Evolutionary conservation across 495 filamentous ascomycete species (phyloP).

Genomic region (Penicillium chermesinum): DNA sequence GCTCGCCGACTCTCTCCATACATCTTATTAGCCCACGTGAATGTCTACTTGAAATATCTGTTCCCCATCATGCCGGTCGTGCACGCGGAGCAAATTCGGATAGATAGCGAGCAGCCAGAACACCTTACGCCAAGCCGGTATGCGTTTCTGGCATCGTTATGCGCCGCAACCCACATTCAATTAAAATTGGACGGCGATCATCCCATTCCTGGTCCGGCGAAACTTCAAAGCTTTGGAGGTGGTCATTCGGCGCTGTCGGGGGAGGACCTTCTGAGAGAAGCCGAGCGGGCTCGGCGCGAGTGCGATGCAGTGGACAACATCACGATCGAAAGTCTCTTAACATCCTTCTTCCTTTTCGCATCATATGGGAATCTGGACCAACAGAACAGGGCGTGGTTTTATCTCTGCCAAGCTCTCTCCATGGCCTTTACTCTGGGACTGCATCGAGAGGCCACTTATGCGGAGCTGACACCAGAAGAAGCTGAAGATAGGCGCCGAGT

Average conservation of each 20-base stretch:
- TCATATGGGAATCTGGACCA: conserved; percentile 63
- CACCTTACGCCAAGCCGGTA: conserved; percentile 62
- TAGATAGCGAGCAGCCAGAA: conserved; percentile 57
- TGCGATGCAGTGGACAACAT: conserved; percentile 63
- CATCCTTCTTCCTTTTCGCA: conserved; percentile 76
- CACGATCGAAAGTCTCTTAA: conserved; percentile 61
- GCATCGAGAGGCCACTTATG: conserved; percentile 52
- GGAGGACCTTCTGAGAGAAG: conserved; percentile 63
- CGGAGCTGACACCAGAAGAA: conserved; percentile 39
- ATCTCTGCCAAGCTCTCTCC: conserved; percentile 57
- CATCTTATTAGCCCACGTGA: conserved; percentile 39
- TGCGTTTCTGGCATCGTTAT: conserved; percentile 72
- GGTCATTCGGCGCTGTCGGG: conserved; percentile 39
- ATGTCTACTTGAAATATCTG: conserved; percentile 53
- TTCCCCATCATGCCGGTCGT: conserved; percentile 82
- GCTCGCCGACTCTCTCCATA: conserved; percentile 30
- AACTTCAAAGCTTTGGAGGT: conserved; percentile 48
- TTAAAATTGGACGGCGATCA: conserved; percentile 55
- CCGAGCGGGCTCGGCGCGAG: conserved; percentile 66
- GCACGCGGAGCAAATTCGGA: conserved; percentile 59
- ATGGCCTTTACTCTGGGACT: conserved; percentile 55
- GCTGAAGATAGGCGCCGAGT: conserved; percentile 50
- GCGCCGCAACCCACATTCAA: conserved; percentile 82
- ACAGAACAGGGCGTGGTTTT: conserved; percentile 54
- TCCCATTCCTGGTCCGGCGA: conserved; percentile 47